Conservation (phyloP, 371 early-diverging fungal species). For the Mortierella sp. region DNA sequence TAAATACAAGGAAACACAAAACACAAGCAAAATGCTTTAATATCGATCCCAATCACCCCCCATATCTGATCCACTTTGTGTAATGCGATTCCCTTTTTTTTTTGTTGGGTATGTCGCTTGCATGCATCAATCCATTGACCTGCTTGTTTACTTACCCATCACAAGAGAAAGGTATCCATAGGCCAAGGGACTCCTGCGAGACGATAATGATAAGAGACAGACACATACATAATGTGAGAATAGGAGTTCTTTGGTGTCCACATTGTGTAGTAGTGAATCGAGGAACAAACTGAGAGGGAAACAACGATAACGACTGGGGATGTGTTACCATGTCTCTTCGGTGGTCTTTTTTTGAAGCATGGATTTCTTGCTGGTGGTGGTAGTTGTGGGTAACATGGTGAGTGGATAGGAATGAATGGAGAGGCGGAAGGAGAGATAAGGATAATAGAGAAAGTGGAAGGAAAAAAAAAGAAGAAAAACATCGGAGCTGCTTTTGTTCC, state of each 20-base stretch:
- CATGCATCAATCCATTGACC: neutral
- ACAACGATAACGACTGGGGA: neutral
- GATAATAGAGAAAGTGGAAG: neutral
- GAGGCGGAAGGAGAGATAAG: neutral
- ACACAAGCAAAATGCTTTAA: neutral
- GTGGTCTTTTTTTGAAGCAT: neutral
- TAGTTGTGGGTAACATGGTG: neutral
- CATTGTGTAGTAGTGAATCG: neutral
- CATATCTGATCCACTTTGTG: too few species aligned
- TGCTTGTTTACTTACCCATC: constrained; percentile 11
- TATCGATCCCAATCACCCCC: too few species aligned
- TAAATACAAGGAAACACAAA: neutral
- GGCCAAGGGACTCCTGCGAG: constrained; percentile 18
- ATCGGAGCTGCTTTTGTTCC: neutral
- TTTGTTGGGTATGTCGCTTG: neutral
- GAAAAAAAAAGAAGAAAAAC: neutral
- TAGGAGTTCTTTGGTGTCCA: neutral
- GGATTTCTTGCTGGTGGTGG: neutral
- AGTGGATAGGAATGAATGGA: neutral
- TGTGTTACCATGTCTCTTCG: constrained; percentile 13
- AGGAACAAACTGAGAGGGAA: neutral
- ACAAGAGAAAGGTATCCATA: constrained; percentile 12
- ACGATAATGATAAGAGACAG: neutral
- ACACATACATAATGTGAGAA: neutral
- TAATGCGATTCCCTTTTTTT: too few species aligned